Conservation (phyloP, 192 early-diverging fungal species). For the Coemansia sp. region DNA sequence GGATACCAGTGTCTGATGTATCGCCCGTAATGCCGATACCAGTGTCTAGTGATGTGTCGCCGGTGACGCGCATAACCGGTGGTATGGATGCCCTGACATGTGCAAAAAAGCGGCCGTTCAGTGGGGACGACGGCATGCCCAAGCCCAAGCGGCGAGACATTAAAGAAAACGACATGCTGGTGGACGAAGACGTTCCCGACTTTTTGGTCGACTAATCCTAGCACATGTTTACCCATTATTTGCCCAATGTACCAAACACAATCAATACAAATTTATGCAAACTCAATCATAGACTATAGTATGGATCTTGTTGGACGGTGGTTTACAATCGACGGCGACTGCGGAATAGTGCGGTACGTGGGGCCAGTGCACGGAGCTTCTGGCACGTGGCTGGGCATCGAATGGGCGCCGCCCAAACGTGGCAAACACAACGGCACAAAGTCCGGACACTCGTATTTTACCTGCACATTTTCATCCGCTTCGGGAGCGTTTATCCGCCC, state of each 20-base stretch:
- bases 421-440: constrained; percentile 54
- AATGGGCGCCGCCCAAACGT: constrained; percentile 35
- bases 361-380: constrained; percentile 35
- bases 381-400: constrained; percentile 52
- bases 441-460: constrained; percentile 34
- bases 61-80: constrained; percentile 1
- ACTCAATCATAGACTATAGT: neutral
- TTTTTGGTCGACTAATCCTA: constrained; percentile 14
- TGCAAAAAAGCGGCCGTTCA: constrained; percentile 2
- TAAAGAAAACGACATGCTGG: neutral
- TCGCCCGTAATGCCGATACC: neutral
- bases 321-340: constrained; percentile 33
- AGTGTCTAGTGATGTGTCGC: neutral
- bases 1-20: no score
- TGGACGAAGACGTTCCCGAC: constrained; percentile 9
- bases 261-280: neutral
- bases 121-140: neutral
- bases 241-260: neutral
- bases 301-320: constrained; percentile 27
- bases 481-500: constrained; percentile 35
- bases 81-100: constrained; percentile 4
- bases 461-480: constrained; percentile 2
- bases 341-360: constrained; percentile 47
- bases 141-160: constrained; percentile 9
- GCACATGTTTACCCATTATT: constrained; percentile 6